phyloP scores from a whole-genome alignment of 2,329 filamentous ascomycete genomes.

The Ustilaginoidea virens region DNA sequence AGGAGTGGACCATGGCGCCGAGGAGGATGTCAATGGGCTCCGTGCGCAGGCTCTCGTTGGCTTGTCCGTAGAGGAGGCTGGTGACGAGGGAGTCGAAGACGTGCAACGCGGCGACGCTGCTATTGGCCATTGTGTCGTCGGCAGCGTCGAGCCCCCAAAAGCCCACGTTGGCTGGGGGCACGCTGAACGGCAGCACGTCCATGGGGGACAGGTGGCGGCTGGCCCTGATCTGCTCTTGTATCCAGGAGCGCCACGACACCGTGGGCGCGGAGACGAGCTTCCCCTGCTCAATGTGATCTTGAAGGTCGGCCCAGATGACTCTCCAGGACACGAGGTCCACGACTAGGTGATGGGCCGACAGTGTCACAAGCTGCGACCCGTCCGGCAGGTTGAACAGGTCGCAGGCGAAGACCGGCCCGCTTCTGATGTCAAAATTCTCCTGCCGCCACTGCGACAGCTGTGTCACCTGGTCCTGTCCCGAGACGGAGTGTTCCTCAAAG shows the following conservation, averaged over 20 bases:
- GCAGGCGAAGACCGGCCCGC: conserved; percentile 9
- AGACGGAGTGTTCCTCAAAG: not conserved
- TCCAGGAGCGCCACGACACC: conserved; percentile 22
- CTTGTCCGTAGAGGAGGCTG: conserved; percentile 10
- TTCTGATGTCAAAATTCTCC: conserved; percentile 4
- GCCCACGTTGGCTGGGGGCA: no score
- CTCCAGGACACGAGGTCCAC: conserved; percentile 35
- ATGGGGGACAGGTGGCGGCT: no score
- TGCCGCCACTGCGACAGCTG: conserved; percentile 2
- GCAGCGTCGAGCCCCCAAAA: no score
- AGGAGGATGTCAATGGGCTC: conserved; percentile 17
- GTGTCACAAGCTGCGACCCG: conserved; percentile 4
- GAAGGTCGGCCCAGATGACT: conserved; percentile 11
- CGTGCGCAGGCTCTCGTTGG: not conserved
- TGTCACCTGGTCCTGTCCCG: not conserved
- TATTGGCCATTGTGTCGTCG: no score
- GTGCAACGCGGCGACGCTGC: no score
- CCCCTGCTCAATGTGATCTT: conserved; percentile 4
- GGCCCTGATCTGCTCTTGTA: no score
- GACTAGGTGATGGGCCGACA: conserved; percentile 9
- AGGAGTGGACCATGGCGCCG: conserved; percentile 14
- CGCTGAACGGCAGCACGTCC: no score
- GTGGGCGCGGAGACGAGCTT: conserved; percentile 3
- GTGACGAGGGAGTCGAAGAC: conserved; percentile 18
- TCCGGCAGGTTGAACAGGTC: conserved; percentile 7